Conservation (phyloP, 345 rosid species). For the Lepidium sativum region DNA sequence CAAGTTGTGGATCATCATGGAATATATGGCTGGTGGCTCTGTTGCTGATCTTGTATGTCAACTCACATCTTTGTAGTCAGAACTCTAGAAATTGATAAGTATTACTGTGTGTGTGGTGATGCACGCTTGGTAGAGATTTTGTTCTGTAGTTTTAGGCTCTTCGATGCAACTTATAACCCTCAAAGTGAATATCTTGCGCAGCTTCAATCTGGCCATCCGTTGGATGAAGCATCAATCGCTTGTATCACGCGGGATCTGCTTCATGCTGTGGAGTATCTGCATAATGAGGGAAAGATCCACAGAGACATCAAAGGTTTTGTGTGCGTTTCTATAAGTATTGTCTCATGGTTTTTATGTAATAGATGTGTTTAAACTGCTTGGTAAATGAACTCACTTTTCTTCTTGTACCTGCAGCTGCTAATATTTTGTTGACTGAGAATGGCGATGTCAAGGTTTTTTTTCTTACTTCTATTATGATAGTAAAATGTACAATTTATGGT, state of each 20-base stretch:
- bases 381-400: conserved; percentile 17
- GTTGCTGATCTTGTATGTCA: conserved; percentile 96
- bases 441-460: conserved; percentile 89
- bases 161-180: conserved; percentile 5
- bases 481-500: background rate
- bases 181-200: conserved; percentile 29
- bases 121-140: background rate
- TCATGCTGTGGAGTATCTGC: conserved; percentile 91
- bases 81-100: background rate
- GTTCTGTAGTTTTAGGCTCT: background rate
- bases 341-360: background rate
- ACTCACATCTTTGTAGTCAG: conserved; percentile 20
- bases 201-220: conserved; percentile 86
- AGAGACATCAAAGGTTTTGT: conserved; percentile 88
- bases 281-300: conserved; percentile 91
- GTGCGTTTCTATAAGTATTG: background rate
- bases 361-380: background rate
- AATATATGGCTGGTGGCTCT: conserved; percentile 99
- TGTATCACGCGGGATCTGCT: conserved; percentile 85
- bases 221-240: conserved; percentile 86
- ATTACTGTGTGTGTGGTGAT: background rate
- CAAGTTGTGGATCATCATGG: conserved; percentile 98
- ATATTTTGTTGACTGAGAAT: conserved; percentile 85
- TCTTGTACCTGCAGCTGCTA: conserved; percentile 71
- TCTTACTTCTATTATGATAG: conserved; percentile 1